Conservation (phyloP, 2,329 filamentous ascomycete genomes). For the Aspergillus chevalieri region DNA sequence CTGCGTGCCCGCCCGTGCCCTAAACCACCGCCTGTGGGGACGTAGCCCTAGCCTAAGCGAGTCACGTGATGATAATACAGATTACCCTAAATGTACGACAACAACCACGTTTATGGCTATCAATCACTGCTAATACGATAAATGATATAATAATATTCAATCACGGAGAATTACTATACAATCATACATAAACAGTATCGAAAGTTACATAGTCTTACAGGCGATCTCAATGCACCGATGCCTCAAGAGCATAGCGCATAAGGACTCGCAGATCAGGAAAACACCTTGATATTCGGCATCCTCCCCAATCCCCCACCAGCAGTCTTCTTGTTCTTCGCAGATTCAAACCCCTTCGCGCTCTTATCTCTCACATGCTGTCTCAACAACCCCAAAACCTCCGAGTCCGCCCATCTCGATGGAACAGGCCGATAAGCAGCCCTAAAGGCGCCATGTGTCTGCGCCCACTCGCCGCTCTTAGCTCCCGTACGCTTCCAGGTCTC, state of each 20-base stretch:
- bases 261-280: constrained; percentile 16
- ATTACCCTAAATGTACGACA: neutral
- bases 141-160: neutral
- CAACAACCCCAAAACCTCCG: constrained; percentile 69
- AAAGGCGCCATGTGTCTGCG: constrained; percentile 90
- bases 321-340: constrained; percentile 33
- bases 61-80: constrained; percentile 19
- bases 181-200: neutral
- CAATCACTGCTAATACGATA: neutral
- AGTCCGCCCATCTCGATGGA: constrained; percentile 75
- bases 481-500: constrained; percentile 48
- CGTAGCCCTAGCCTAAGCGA: constrained; percentile 28
- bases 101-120: neutral
- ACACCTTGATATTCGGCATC: constrained; percentile 44
- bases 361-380: constrained; percentile 71
- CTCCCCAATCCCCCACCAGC: constrained; percentile 38
- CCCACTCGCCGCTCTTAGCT: constrained; percentile 73
- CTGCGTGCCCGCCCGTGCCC: constrained; percentile 33
- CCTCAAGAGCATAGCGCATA: neutral
- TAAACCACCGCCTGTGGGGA: constrained; percentile 26
- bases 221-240: neutral
- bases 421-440: constrained; percentile 90
- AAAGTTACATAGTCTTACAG: too few relatives aligned
- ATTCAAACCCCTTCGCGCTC: constrained; percentile 48
- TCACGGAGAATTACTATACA: neutral